phyloP scores from a whole-genome alignment of 2,329 filamentous ascomycete genomes.

The Ophiocordyceps camponoti-rufipedis region DNA sequence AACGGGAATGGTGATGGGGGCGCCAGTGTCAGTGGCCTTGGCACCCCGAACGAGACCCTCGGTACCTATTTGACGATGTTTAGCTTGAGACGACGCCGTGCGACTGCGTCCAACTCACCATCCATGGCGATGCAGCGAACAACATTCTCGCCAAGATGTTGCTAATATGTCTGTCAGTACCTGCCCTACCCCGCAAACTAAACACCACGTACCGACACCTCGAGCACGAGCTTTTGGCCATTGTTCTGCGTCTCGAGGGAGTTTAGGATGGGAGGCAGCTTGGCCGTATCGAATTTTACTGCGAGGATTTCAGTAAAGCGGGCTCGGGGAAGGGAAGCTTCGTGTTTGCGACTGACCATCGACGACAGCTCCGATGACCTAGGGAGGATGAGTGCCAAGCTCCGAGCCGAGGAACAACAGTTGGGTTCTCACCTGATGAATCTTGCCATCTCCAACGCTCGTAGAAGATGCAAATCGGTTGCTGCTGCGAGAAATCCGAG shows the following conservation, averaged over 20 bases:
- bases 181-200: neutral
- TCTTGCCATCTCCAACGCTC: slow-evolving; percentile 44
- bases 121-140: slow-evolving; percentile 99
- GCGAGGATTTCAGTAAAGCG: slow-evolving; percentile 13
- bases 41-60: slow-evolving; percentile 96
- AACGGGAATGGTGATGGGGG: slow-evolving; percentile 92
- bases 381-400: slow-evolving; percentile 30
- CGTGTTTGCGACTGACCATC: slow-evolving; percentile 53
- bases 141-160: slow-evolving; percentile 99
- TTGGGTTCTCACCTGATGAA: slow-evolving; percentile 40
- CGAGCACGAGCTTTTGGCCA: slow-evolving; percentile 84
- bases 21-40: slow-evolving; percentile 71
- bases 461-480: slow-evolving; percentile 41
- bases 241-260: slow-evolving; percentile 83
- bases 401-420: neutral
- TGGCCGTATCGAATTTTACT: slow-evolving; percentile 95
- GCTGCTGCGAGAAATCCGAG: slow-evolving; percentile 32
- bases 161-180: slow-evolving; percentile 37
- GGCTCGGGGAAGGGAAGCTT: too few relatives aligned
- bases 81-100: neutral
- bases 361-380: slow-evolving; percentile 97
- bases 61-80: slow-evolving; percentile 41
- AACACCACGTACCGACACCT: slow-evolving; percentile 66
- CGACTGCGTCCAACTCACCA: slow-evolving; percentile 42
- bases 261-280: slow-evolving; percentile 94